Conservation (phyloP, 2,329 filamentous ascomycete genomes). For the Fusarium sp. region DNA sequence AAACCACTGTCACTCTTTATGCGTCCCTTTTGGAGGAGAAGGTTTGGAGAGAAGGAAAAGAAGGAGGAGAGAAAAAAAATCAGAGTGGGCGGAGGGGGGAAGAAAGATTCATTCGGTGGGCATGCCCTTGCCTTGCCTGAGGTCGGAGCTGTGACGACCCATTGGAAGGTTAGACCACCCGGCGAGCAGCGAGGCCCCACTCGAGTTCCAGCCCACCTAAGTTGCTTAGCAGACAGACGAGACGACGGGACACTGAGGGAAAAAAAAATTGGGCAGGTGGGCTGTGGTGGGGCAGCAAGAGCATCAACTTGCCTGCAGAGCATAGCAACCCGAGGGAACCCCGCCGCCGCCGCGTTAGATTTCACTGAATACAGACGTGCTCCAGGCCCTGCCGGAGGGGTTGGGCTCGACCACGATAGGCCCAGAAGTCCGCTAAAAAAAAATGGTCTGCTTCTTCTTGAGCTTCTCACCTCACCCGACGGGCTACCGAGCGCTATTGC, state of each 20-base stretch:
- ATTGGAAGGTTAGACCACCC: constrained; percentile 31
- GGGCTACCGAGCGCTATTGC: constrained; percentile 13
- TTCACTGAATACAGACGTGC: constrained; percentile 30
- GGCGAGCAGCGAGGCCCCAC: constrained; percentile 1
- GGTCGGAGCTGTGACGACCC: constrained; percentile 20
- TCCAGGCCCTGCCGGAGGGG: constrained; percentile 31
- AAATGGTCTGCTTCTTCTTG: constrained; percentile 28
- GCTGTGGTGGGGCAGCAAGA: constrained; percentile 25
- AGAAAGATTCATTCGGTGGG: constrained; percentile 38
- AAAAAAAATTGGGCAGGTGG: constrained; percentile 41
- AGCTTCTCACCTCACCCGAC: constrained; percentile 13
- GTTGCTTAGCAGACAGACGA: constrained; percentile 11
- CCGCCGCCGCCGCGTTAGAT: constrained; percentile 13
- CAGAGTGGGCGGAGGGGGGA: constrained; percentile 43
- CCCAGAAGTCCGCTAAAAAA: constrained; percentile 31
- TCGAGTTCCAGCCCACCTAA: constrained; percentile 3
- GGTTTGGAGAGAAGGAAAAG: constrained; percentile 20
- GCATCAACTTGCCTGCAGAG: not conserved
- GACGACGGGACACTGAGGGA: not conserved
- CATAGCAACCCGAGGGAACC: constrained; percentile 16
- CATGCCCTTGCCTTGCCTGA: not conserved
- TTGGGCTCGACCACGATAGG: constrained; percentile 32
- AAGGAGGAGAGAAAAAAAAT: constrained; percentile 38
- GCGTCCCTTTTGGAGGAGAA: constrained; percentile 49
- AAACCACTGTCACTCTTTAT: constrained; percentile 54